These are phyloP conservation scores for Entomortierella parvispora DNA, from an alignment of 192 early-diverging fungal species.

Conservation along the genomic window DNA sequence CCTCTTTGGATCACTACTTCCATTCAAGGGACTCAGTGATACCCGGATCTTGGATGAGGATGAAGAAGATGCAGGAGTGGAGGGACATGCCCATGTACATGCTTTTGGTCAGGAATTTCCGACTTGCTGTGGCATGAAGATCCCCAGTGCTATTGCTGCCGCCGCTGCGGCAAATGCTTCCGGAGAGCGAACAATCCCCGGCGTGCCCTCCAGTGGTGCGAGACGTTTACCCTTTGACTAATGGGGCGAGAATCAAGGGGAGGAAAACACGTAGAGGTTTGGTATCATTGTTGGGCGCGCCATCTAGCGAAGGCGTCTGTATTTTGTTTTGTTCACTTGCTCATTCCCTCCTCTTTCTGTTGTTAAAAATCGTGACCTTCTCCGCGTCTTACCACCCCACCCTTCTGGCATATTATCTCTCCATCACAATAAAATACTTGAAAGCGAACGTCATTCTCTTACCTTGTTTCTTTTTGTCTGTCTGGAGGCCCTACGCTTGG, in stretches of 20 bases:
- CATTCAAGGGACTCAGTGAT: slow-evolving; percentile 70
- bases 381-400: too few relatives aligned
- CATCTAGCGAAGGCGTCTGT: not conserved
- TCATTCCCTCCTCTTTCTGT: not conserved
- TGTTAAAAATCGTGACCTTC: not conserved
- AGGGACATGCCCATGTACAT: slow-evolving; percentile 68
- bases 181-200: slow-evolving; percentile 26
- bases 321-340: not conserved
- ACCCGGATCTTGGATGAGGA: slow-evolving; percentile 42
- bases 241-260: too few relatives aligned
- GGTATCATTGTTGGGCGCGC: too few relatives aligned
- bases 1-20: slow-evolving; percentile 88
- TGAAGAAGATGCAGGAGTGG: slow-evolving; percentile 62
- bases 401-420: too few relatives aligned
- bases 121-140: slow-evolving; percentile 81
- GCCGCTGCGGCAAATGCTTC: slow-evolving; percentile 55
- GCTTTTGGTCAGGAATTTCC: slow-evolving; percentile 85
- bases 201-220: slow-evolving; percentile 21
- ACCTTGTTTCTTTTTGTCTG: too few relatives aligned
- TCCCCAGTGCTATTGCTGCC: slow-evolving; percentile 86
- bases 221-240: slow-evolving; percentile 56
- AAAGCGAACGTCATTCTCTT: too few relatives aligned
- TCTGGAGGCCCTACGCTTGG: too few relatives aligned
- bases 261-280: not conserved
- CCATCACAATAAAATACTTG: too few relatives aligned